Conservation (phyloP, 2,329 filamentous ascomycete genomes). For the Microsporum canis region DNA sequence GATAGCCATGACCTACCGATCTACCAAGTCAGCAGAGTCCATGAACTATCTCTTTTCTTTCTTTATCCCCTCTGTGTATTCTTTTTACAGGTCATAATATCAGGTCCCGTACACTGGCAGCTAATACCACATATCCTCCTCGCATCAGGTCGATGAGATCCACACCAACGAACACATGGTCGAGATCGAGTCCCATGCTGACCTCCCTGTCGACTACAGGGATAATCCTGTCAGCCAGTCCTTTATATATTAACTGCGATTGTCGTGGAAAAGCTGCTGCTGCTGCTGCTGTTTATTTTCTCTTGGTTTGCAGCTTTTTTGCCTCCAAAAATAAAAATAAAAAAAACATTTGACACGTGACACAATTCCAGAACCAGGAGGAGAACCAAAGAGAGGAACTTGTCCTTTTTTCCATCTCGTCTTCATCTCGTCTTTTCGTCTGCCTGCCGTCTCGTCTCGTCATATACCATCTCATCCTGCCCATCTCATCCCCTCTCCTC, state of each 20-base stretch:
- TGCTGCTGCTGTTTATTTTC: neutral
- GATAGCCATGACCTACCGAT: constrained; percentile 37
- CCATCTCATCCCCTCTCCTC: neutral
- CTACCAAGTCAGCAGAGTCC: constrained; percentile 3
- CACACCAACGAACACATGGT: neutral
- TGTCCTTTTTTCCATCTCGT: neutral
- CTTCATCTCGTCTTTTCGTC: neutral
- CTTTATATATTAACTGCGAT: neutral
- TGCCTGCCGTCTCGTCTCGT: neutral
- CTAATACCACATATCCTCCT: neutral
- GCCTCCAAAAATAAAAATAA: neutral
- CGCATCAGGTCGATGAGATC: constrained; percentile 3
- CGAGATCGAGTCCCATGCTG: neutral
- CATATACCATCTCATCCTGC: neutral
- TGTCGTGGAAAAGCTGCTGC: neutral
- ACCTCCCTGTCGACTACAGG: neutral
- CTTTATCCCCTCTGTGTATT: too few species aligned
- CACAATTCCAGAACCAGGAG: neutral
- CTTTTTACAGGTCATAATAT: neutral
- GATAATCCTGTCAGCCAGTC: neutral
- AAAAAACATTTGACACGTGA: neutral
- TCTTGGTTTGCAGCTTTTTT: too few species aligned
- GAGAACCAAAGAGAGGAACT: neutral
- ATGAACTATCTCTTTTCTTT: neutral
- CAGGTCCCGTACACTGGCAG: constrained; percentile 2